Evolutionary conservation across 768 basidiomycete genomes (phyloP).

Genomic region (Pisolithus marmoratus): DNA sequence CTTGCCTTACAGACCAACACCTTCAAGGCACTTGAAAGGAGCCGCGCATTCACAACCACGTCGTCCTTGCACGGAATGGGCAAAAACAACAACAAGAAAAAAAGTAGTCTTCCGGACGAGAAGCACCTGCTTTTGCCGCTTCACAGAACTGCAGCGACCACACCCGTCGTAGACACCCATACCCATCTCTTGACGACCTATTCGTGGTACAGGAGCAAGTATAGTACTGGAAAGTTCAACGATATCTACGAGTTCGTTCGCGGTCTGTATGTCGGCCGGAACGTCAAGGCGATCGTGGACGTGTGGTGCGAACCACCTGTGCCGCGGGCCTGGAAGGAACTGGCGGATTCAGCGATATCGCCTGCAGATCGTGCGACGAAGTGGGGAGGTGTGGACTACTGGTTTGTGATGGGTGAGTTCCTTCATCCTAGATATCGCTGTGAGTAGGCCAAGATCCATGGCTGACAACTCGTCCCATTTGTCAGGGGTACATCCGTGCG

Average conservation of each 20-base stretch:
- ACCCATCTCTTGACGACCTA: slow-evolving; percentile 79
- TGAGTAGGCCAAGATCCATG: background rate
- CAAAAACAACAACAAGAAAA: slow-evolving; percentile 34
- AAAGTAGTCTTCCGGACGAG: slow-evolving; percentile 21
- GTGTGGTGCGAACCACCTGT: slow-evolving; percentile 89
- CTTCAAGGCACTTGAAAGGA: slow-evolving; percentile 1
- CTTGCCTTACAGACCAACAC: background rate
- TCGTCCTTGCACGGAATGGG: slow-evolving; percentile 35
- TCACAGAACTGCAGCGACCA: slow-evolving; percentile 14
- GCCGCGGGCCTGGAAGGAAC: slow-evolving; percentile 52
- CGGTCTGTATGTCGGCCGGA: slow-evolving; percentile 50
- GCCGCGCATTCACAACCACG: slow-evolving; percentile 33
- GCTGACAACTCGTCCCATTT: background rate
- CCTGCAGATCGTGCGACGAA: slow-evolving; percentile 39
- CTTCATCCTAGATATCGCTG: background rate
- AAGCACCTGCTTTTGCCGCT: slow-evolving; percentile 29
- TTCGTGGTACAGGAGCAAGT: slow-evolving; percentile 53
- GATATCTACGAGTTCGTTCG: slow-evolving; percentile 68
- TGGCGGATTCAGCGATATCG: slow-evolving; percentile 65
- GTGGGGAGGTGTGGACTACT: slow-evolving; percentile 73
- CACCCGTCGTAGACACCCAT: slow-evolving; percentile 74
- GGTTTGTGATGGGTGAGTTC: slow-evolving; percentile 73
- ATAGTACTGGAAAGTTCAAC: slow-evolving; percentile 47
- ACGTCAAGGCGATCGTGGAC: slow-evolving; percentile 67
- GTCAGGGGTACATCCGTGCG: slow-evolving; percentile 71